These are phyloP conservation scores for Cardamine chenopodiifolia DNA, from an alignment of 345 rosid genomes.

Conservation along the genomic window DNA sequence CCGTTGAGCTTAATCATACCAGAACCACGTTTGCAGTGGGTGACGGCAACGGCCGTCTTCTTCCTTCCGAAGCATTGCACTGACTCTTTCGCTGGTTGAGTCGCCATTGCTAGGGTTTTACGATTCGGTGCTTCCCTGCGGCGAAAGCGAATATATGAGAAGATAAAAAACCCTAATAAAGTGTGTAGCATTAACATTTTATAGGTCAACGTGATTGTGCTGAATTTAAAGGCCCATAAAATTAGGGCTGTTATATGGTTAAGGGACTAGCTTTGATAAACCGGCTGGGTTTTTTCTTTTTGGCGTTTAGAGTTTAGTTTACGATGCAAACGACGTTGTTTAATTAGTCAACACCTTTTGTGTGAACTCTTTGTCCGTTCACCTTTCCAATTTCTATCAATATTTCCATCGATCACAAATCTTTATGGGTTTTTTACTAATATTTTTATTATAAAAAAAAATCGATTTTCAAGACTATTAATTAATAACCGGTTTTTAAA, in stretches of 20 bases:
- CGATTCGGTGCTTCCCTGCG: constrained; percentile 25
- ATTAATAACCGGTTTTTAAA: no score
- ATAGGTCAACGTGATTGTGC: neutral
- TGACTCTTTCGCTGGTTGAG: constrained; percentile 46
- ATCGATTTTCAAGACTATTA: no score
- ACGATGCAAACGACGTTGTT: neutral
- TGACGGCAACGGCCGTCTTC: constrained; percentile 85
- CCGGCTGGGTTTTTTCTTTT: neutral
- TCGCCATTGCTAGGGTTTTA: constrained; percentile 47
- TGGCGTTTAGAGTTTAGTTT: no score
- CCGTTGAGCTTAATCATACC: constrained; percentile 85
- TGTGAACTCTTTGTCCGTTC: neutral
- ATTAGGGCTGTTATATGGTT: neutral
- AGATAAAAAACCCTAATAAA: constrained; percentile 25
- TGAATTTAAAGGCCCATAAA: constrained; percentile 15
- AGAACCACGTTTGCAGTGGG: constrained; percentile 74
- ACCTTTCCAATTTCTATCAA: no score
- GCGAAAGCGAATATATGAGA: constrained; percentile 12
- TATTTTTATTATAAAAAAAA: no score
- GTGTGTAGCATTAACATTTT: neutral
- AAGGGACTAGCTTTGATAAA: neutral
- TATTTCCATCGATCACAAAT: no score
- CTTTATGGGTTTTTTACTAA: no score
- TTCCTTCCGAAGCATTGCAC: constrained; percentile 88
- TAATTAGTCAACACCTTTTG: neutral